A percentile compares a stretch with the other conserved stretches of the same genome.
Conservation (phyloP, 2,329 filamentous ascomycete species). For the Colletotrichum sp. region DNA sequence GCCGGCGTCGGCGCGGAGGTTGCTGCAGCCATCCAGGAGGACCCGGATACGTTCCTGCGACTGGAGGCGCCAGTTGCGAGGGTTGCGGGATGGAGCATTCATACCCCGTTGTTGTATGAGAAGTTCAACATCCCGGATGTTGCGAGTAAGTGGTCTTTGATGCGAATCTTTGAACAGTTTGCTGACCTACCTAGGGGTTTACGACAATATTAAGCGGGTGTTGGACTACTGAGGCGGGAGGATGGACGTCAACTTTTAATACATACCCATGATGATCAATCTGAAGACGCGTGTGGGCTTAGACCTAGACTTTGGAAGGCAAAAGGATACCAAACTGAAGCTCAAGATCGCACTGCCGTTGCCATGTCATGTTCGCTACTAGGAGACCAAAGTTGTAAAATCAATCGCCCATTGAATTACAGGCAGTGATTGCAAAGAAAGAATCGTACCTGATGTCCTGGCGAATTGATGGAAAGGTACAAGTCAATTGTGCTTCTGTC, state of each 20-base stretch:
- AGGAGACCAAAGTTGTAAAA: neutral
- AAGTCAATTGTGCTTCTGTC: neutral
- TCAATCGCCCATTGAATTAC: neutral
- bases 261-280: conserved; percentile 6
- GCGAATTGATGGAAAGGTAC: neutral
- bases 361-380: neutral
- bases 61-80: conserved; percentile 86
- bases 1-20: conserved; percentile 89
- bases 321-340: neutral
- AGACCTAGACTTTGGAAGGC: neutral
- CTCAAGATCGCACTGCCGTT: neutral
- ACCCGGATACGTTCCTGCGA: conserved; percentile 74
- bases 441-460: neutral
- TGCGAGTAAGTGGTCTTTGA: conserved; percentile 67
- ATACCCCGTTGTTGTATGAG: conserved; percentile 81
- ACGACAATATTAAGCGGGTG: conserved; percentile 72
- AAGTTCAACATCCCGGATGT: conserved; percentile 85
- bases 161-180: neutral
- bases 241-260: neutral
- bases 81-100: conserved; percentile 89
- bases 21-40: conserved; percentile 85
- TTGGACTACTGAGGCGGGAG: conserved; percentile 60
- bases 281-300: neutral
- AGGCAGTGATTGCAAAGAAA: neutral
- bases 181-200: conserved; percentile 62